These are phyloP conservation scores for Aspergillus ochraceus DNA, from an alignment of 2,329 filamentous ascomycete genomes.

Conservation along the genomic window DNA sequence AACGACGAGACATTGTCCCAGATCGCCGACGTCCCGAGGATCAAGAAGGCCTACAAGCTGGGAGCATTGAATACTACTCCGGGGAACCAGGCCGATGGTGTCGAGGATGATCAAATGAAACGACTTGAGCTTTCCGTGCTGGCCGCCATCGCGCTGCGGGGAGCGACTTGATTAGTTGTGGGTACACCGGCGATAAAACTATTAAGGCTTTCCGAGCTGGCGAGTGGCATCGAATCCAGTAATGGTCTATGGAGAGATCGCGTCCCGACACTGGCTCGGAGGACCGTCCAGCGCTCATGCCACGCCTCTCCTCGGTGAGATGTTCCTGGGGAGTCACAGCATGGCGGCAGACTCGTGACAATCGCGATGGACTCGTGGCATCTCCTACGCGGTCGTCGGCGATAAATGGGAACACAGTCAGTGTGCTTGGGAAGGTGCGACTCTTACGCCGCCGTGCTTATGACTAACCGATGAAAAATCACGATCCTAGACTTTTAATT, in stretches of 20 bases:
- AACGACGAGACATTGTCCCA: conserved; percentile 62
- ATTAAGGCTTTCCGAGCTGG: not conserved
- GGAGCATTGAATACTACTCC: conserved; percentile 55
- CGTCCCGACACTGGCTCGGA: not conserved
- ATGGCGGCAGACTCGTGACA: not conserved
- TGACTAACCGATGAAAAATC: not conserved
- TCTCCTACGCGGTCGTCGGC: not conserved
- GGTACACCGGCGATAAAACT: not conserved
- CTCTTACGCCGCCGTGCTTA: not conserved
- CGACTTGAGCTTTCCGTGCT: conserved; percentile 67
- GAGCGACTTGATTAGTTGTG: conserved; percentile 42
- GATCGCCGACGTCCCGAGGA: conserved; percentile 64
- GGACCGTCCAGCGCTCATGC: not conserved
- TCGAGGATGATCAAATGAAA: conserved; percentile 23
- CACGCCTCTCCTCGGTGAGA: not conserved
- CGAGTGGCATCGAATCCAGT: not conserved
- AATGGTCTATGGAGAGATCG: not conserved
- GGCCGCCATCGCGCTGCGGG: conserved; percentile 75
- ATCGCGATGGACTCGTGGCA: not conserved
- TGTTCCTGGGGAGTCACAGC: not conserved
- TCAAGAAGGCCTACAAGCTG: conserved; percentile 86
- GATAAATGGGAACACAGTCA: not conserved
- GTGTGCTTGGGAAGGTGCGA: not conserved
- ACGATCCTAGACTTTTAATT: not conserved
- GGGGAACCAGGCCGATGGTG: conserved; percentile 20